Conservation (phyloP, 352 stramenopile genomes). For the Pythium dissotocum region DNA sequence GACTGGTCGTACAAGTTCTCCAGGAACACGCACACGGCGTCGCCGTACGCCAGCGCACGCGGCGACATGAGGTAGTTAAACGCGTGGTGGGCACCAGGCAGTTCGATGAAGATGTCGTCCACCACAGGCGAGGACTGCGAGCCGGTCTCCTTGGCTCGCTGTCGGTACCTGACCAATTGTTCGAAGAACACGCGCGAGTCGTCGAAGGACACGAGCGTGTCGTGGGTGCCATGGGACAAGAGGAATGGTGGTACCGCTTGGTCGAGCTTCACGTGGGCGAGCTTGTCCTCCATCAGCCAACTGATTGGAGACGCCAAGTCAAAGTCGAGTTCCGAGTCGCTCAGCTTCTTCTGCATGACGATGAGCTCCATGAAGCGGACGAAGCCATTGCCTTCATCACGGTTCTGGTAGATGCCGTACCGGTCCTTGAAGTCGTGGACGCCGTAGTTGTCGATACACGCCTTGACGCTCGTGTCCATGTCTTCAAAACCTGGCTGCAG, state of each 20-base stretch:
- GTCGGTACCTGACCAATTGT: slow-evolving; percentile 45
- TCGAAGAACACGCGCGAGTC: slow-evolving; percentile 73
- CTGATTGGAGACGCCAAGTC: slow-evolving; percentile 60
- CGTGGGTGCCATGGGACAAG: slow-evolving; percentile 62
- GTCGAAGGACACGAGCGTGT: slow-evolving; percentile 74
- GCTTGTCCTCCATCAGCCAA: slow-evolving; percentile 46
- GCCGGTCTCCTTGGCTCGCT: slow-evolving; percentile 9
- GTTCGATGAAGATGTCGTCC: slow-evolving; percentile 59
- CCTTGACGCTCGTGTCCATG: slow-evolving; percentile 71
- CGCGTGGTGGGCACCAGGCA: slow-evolving; percentile 63
- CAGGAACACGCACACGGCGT: slow-evolving; percentile 69
- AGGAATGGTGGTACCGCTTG: slow-evolving; percentile 70
- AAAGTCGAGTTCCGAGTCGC: slow-evolving; percentile 39
- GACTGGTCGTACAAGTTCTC: slow-evolving; percentile 53
- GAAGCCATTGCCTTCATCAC: slow-evolving; percentile 60
- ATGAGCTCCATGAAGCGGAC: slow-evolving; percentile 66
- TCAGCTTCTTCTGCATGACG: slow-evolving; percentile 69
- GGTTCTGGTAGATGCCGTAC: slow-evolving; percentile 58
- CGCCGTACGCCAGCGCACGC: slow-evolving; percentile 58
- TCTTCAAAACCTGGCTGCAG: slow-evolving; percentile 79
- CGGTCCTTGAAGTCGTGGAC: slow-evolving; percentile 80
- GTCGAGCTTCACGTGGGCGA: slow-evolving; percentile 17
- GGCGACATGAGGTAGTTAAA: slow-evolving; percentile 83
- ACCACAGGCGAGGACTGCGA: slow-evolving; percentile 26
- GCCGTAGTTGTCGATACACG: slow-evolving; percentile 72